Evolutionary conservation across 495 filamentous ascomycete species (phyloP).

Genomic region (Aspergillus sparsus): DNA sequence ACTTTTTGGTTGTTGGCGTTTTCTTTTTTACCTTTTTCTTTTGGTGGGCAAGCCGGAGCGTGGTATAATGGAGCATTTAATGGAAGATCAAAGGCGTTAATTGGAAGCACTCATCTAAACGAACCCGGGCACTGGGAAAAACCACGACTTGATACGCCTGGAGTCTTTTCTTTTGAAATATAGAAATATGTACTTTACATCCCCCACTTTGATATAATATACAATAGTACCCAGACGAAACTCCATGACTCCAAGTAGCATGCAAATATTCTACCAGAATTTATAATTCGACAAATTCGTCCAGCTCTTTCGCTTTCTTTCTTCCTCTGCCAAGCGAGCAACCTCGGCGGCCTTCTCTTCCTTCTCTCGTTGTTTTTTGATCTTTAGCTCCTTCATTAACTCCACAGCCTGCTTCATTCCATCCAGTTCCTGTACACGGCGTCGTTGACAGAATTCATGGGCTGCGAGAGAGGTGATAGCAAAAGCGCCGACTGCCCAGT

Average conservation of each 20-base stretch:
- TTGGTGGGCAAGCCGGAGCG: not conserved
- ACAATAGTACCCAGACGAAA: slow-evolving; percentile 36
- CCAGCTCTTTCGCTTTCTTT: slow-evolving; percentile 56
- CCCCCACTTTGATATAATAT: slow-evolving; percentile 30
- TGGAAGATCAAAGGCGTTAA: slow-evolving; percentile 18
- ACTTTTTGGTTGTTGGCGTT: not conserved
- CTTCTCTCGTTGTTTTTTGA: slow-evolving; percentile 66
- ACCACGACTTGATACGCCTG: slow-evolving; percentile 17
- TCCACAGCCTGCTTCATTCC: slow-evolving; percentile 80
- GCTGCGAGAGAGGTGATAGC: slow-evolving; percentile 60
- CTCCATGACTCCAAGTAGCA: slow-evolving; percentile 40
- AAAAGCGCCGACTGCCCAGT: slow-evolving; percentile 84
- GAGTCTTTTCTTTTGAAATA: slow-evolving; percentile 11
- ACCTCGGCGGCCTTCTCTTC: slow-evolving; percentile 55
- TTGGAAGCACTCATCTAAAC: slow-evolving; percentile 15
- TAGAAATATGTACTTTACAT: slow-evolving; percentile 30
- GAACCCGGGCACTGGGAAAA: not conserved
- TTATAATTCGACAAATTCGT: slow-evolving; percentile 51
- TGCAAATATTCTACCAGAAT: slow-evolving; percentile 44
- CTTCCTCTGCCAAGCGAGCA: slow-evolving; percentile 45
- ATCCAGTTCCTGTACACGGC: slow-evolving; percentile 67
- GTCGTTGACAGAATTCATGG: slow-evolving; percentile 80
- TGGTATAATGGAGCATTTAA: slow-evolving; percentile 1
- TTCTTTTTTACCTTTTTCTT: not conserved
- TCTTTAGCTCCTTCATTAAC: slow-evolving; percentile 72